Conservation (phyloP, 2,329 filamentous ascomycete species). For the Ceratocystis destructans region DNA sequence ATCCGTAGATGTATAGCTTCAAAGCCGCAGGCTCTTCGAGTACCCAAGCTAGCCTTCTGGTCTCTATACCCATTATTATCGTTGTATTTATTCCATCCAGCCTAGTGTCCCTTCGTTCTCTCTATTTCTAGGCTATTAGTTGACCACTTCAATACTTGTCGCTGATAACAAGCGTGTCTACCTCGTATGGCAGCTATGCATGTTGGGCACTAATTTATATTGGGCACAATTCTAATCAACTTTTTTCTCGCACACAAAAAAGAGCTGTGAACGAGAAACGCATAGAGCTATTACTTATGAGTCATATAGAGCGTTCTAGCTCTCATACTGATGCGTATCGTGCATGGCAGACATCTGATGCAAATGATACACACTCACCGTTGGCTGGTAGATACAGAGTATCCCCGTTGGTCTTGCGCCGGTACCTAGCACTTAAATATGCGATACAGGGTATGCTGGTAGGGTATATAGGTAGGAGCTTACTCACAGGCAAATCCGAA, state of each 20-base stretch:
- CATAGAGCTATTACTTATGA: not conserved
- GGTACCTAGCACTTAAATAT: too few relatives aligned
- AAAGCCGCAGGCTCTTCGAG: too few relatives aligned
- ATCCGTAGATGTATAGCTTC: too few relatives aligned
- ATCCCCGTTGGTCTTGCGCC: too few relatives aligned
- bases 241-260: not conserved
- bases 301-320: not conserved
- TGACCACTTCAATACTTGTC: not conserved
- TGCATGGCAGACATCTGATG: not conserved
- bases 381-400: too few relatives aligned
- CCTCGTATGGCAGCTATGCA: conserved; percentile 3
- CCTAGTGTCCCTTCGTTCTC: not conserved
- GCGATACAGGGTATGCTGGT: not conserved
- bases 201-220: conserved; percentile 5
- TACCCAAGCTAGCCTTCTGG: too few relatives aligned
- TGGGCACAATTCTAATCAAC: not conserved
- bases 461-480: not conserved
- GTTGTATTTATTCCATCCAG: not conserved
- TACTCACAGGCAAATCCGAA: too few relatives aligned
- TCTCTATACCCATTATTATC: too few relatives aligned
- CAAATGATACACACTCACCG: not conserved
- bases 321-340: not conserved
- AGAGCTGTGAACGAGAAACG: not conserved
- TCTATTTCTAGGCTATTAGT: not conserved
- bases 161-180: not conserved